Evolutionary conservation across 2,329 filamentous ascomycete genomes (phyloP), one percentile per base, ranked within the genome.

Genomic region (Aspergillus sojae): DNA sequence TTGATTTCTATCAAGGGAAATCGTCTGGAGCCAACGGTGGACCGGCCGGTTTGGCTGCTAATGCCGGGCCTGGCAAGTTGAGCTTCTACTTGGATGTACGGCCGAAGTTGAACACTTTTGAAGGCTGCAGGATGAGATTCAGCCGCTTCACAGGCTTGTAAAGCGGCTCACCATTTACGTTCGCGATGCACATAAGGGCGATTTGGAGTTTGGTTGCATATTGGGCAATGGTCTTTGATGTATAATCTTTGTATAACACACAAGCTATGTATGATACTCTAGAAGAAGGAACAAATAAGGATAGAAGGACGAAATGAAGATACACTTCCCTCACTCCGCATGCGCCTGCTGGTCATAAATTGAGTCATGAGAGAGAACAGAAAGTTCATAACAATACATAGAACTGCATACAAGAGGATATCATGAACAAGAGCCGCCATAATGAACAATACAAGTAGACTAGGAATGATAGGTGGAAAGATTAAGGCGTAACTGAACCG

Each of bases 1-100:
- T 99, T 77, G 95, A 99, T 79, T 99, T 99, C 72, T 99, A 99
- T 75, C 89, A 93, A 5, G 95, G 95, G 0, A 87, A 83, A 70
- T 77, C 83, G 34, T 62, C 77, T 66, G 72, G 68, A 62, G 32
- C 78, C 75, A 61, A 60, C 53, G 67, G 58, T 39, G 67, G 65
- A n/a, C 54, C 68, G 30, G 39, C 65, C 16, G 75, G 74, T 11
- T 63, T 78, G 60, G 68, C 74, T 41, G 71, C 71, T 58, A 74
- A 75, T 58, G 68, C 74, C 28, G 71, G 70, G 1, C 72, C 73
- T 16, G 78, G 74, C 19, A 84, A 82, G 52, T 72, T 89, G 68
- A 89, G 84, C 68, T 90, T 90, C 69, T 89, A 87, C 72, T 73
- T 90, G 58, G 88, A 90, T 73, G 88, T 89, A 5, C 79, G 88